Evolutionary conservation across 192 early-diverging fungal species (phyloP).

Genomic region (Backusella morwellensis): DNA sequence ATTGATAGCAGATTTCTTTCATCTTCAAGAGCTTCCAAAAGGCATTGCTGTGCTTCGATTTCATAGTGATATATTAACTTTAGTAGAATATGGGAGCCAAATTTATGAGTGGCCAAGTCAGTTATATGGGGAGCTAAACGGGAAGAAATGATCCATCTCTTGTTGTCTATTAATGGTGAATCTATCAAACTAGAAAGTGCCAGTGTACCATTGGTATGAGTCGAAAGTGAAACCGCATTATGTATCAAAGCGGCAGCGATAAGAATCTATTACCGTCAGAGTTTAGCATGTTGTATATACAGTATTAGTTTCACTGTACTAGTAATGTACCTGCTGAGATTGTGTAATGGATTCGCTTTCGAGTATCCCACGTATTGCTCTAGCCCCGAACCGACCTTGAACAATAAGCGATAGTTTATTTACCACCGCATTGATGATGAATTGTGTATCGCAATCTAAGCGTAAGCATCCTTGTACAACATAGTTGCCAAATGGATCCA

Average conservation of each 20-base stretch:
- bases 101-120: constrained; percentile 79
- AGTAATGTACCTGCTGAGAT: constrained; percentile 56
- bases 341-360: constrained; percentile 78
- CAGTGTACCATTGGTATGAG: constrained; percentile 85
- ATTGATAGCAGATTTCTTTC: constrained; percentile 57
- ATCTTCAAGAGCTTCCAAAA: constrained; percentile 54
- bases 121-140: constrained; percentile 74
- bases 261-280: constrained; percentile 58
- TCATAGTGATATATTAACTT: constrained; percentile 89
- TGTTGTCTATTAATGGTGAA: constrained; percentile 69
- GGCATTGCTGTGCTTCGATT: constrained; percentile 77
- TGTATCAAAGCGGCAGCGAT: constrained; percentile 85
- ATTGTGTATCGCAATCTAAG: constrained; percentile 69
- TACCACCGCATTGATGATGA: constrained; percentile 87
- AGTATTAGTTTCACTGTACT: neutral
- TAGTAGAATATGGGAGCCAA: constrained; percentile 75
- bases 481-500: constrained; percentile 98
- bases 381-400: constrained; percentile 87
- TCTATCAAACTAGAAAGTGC: constrained; percentile 91
- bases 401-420: constrained; percentile 79
- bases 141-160: constrained; percentile 77
- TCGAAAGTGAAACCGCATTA: constrained; percentile 69
- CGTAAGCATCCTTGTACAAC: constrained; percentile 92
- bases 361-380: constrained; percentile 87
- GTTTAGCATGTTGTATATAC: neutral